Evolutionary conservation across 345 rosid species (phyloP), one percentile per base, ranked within the genome.

Genomic region (Syzygium aqueum): DNA sequence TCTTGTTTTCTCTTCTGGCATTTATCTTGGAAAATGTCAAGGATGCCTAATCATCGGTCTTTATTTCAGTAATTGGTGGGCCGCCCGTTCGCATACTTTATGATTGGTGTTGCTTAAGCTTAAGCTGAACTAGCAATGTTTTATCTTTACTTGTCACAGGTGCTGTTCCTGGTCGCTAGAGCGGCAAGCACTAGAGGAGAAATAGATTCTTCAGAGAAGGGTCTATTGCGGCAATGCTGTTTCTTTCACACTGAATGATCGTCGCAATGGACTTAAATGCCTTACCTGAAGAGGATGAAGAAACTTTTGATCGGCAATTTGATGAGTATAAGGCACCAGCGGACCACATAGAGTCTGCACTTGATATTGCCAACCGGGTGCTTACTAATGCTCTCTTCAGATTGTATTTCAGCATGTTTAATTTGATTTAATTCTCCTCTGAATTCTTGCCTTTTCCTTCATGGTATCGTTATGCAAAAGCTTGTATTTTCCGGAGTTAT

Each of bases 211-310:
- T 80, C 40, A 37, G 82, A 30, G 85, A 53, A 28, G 52, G 46
- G 19, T 80, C 86, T 37, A 57, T 82, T 56, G 80, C 13, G 16
- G 85, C 61, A 51, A 90, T 89, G 91, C 19, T 86, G 14, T 84
- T 50, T 37, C 86, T 88, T 53, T 50, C 67, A 56, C 49, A 91
- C 84, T 90, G 93, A 91, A 89, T 91, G 93, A 89, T 89, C 77
- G 92, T 91, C 73, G 87, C 90, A 28, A 91, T 91, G 94, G 93
- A 93, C 87, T 89, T 93, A 84, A 93, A 93, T 90, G 94, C 94
- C 25, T 65, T 90, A 49, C 94, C 94, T 53, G 94, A 93, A 78
- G 93, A 90, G 17, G 91, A 90, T 7, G 94, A 93, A 85, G 94
- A 93, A 84, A 90, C 56, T 82, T 91, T 87, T 59, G 93, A 91